Evolutionary conservation across 768 basidiomycete genomes (phyloP).

Genomic region (Kwoniella shandongensis): DNA sequence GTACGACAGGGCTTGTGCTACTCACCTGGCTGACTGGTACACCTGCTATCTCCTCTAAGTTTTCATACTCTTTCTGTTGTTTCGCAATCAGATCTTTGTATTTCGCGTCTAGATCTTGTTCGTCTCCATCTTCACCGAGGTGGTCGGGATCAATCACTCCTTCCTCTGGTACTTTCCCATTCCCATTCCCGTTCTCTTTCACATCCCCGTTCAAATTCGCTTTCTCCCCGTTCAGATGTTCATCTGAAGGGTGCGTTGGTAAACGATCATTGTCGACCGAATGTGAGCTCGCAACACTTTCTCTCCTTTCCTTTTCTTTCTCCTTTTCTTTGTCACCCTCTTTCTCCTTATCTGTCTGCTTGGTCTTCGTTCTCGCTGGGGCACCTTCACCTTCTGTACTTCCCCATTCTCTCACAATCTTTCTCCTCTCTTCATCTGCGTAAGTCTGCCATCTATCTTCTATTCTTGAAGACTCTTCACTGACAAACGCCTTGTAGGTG

Average conservation of each 20-base stretch:
- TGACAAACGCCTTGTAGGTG: conserved; percentile 47
- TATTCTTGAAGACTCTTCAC: conserved; percentile 39
- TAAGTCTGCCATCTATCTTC: conserved; percentile 38
- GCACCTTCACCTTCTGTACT: conserved; percentile 41
- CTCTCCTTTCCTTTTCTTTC: conserved; percentile 28
- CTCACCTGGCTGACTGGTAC: conserved; percentile 51
- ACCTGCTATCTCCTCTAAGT: conserved; percentile 44
- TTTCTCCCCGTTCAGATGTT: conserved; percentile 8
- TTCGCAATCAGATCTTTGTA: conserved; percentile 37
- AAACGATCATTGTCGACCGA: conserved; percentile 1
- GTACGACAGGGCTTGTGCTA: not conserved
- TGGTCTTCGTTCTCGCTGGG: conserved; percentile 26
- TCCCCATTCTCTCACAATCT: conserved; percentile 35
- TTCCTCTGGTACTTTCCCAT: conserved; percentile 31
- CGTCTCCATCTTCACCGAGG: conserved; percentile 21
- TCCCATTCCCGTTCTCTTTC: conserved; percentile 11
- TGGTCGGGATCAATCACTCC: too few species aligned
- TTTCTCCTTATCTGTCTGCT: conserved; percentile 22
- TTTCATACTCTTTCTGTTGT: conserved; percentile 40
- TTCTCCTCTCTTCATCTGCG: conserved; percentile 25
- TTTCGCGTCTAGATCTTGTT: conserved; percentile 16
- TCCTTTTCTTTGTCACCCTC: conserved; percentile 16
- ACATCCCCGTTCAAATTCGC: conserved; percentile 5
- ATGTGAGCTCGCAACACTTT: conserved; percentile 9
- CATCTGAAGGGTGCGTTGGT: conserved; percentile 15